Base-by-base conservation (phyloP, 2,329 filamentous ascomycete species). In the Fusarium sp. region DNA sequence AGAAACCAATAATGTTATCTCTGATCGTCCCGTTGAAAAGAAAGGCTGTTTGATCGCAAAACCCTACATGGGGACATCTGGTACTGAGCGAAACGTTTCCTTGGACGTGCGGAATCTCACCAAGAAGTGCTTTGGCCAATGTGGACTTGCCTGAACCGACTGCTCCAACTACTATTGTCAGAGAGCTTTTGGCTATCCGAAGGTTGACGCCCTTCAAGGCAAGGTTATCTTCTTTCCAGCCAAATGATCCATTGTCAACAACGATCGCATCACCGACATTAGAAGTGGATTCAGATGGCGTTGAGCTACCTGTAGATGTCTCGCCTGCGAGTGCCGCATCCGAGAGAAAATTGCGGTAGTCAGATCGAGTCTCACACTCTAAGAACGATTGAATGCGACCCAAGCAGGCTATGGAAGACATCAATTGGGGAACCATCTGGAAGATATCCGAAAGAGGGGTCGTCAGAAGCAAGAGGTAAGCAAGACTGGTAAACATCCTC, bases 1-100 rank as follows among this genome's bases (percentile, higher is more conserved):
- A 71, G 26, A 75, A 74, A 1, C 78, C 79, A 17, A 80, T 56
- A 7, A 82, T 79, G 52, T 81, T 81, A 1, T 78, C 73, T 19
- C 70, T 74, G 24, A 82, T 69, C 2, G 78, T 75, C 0, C 65
- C 73, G 47, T 79, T 81, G 69, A 11, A 82, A 30, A 39, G 75
- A 66, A 68, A 78, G 64, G 68, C 73, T 0, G 68, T 71, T 36
- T 78, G 77, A 6, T 76, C 76, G 23, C 76, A 78, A 51, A 74
- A 78, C 2, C 74, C 76, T 17, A 77, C 68, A 4, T 53, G 62
- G 4, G 69, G 59, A 1, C 39, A 52, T 4, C 55, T 42, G 10
- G 66, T 69, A 6, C 58, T 64, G 4, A 68, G 12, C 0, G 40
- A 49, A 0, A 73, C 64, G 4, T 45, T 59, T 0, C 73, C 73